Conservation (phyloP, 192 early-diverging fungal species). For the Rhizophlyctis rosea region DNA sequence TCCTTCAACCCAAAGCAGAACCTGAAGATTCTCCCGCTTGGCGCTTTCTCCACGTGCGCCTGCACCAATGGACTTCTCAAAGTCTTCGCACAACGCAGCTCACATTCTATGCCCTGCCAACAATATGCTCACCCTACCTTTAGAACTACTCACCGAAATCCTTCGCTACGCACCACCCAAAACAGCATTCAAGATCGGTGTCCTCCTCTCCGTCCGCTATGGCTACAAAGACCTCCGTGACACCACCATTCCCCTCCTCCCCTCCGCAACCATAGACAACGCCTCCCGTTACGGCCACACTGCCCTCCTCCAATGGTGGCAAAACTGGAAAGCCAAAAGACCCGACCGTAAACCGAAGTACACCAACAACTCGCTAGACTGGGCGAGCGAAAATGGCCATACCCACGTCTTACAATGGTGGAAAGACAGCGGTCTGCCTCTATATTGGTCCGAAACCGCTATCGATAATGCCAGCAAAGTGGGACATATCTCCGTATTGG, state of each 20-base stretch:
- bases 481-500: too few species aligned
- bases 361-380: too few species aligned
- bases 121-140: too few species aligned
- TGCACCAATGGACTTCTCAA: too few species aligned
- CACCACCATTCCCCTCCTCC: neutral
- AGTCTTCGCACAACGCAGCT: too few species aligned
- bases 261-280: neutral
- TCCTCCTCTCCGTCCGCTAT: neutral
- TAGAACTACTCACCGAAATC: too few species aligned
- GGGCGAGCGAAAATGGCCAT: neutral
- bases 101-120: too few species aligned
- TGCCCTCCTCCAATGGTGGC: neutral
- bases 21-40: too few species aligned
- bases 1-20: too few species aligned
- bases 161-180: too few species aligned
- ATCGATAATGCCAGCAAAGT: neutral
- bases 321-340: neutral
- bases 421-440: neutral
- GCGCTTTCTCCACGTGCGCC: too few species aligned
- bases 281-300: neutral
- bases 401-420: neutral
- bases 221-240: neutral
- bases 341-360: neutral
- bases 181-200: too few species aligned
- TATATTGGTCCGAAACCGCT: neutral